phyloP scores from a whole-genome alignment of 129 eudicot species.

The Tagetes erecta region DNA sequence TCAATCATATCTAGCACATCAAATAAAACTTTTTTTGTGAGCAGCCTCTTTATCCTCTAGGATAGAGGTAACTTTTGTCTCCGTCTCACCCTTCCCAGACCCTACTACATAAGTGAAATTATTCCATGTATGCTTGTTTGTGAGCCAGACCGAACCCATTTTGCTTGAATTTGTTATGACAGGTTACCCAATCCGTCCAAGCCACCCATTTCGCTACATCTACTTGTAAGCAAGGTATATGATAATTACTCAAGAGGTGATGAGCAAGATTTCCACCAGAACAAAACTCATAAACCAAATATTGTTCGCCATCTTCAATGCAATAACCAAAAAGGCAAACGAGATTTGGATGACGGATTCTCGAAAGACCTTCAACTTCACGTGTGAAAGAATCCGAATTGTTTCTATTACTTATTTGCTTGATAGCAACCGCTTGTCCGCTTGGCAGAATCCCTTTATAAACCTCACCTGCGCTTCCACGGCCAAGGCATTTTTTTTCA shows the following conservation, averaged over 20 bases:
- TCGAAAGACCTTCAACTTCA: conserved; percentile 66
- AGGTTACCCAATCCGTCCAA: too few species aligned
- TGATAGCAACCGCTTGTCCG: conserved; percentile 77
- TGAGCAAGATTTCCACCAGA: conserved; percentile 73
- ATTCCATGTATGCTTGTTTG: too few species aligned
- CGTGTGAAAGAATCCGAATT: conserved; percentile 61
- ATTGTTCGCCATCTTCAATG: conserved; percentile 67
- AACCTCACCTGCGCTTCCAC: conserved; percentile 79
- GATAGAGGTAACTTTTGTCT: too few species aligned
- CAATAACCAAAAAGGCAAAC: conserved; percentile 79
- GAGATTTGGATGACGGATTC: conserved; percentile 73
- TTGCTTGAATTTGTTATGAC: too few species aligned
- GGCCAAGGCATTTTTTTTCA: conserved; percentile 60
- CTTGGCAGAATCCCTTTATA: conserved; percentile 75
- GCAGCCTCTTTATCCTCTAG: too few species aligned
- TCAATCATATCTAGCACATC: too few species aligned
- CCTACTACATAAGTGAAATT: too few species aligned
- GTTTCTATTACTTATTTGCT: conserved; percentile 57
- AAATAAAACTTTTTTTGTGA: too few species aligned
- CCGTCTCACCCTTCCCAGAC: too few species aligned
- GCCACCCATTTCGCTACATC: too few species aligned
- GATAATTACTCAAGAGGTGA: conserved; percentile 53
- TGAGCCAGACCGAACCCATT: too few species aligned
- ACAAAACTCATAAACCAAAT: conserved; percentile 68
- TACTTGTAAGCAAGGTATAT: not conserved